These are phyloP conservation scores for Verticillium albo-atrum DNA, from an alignment of 2,329 filamentous ascomycete species.

Conservation along the genomic window DNA sequence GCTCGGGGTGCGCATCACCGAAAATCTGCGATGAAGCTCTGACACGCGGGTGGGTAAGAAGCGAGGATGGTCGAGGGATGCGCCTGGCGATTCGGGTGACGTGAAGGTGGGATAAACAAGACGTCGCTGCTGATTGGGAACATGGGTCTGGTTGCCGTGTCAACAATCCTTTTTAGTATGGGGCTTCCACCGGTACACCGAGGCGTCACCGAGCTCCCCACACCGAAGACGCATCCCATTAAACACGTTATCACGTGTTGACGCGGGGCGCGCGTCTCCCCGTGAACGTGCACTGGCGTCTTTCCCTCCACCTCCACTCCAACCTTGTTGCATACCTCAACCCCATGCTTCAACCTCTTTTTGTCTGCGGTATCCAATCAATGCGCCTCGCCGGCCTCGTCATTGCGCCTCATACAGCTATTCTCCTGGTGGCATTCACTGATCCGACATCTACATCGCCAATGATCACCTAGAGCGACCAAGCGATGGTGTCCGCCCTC, in stretches of 20 bases:
- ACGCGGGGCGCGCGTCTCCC: slow-evolving; percentile 10
- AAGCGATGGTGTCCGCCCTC: neutral
- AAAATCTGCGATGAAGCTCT: neutral
- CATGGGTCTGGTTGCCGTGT: neutral
- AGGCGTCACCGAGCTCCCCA: neutral
- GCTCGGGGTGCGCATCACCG: neutral
- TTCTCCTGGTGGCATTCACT: neutral
- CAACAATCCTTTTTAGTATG: neutral
- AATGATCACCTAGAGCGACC: neutral
- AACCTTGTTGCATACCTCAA: neutral
- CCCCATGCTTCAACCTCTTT: neutral
- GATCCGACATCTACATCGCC: neutral
- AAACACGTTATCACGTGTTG: slow-evolving; percentile 9
- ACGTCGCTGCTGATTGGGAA: neutral
- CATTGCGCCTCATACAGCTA: neutral
- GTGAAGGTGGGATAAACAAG: slow-evolving; percentile 2
- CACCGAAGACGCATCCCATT: neutral
- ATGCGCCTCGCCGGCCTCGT: neutral
- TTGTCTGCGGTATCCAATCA: neutral
- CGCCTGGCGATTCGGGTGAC: neutral
- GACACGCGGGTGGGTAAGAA: neutral
- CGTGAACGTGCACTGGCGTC: slow-evolving; percentile 7
- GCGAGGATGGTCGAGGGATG: neutral
- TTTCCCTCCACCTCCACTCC: neutral
- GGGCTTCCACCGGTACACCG: neutral